Conservation (phyloP, 1,139 yeast species). For the Keqinozyma sinolaborantium region DNA sequence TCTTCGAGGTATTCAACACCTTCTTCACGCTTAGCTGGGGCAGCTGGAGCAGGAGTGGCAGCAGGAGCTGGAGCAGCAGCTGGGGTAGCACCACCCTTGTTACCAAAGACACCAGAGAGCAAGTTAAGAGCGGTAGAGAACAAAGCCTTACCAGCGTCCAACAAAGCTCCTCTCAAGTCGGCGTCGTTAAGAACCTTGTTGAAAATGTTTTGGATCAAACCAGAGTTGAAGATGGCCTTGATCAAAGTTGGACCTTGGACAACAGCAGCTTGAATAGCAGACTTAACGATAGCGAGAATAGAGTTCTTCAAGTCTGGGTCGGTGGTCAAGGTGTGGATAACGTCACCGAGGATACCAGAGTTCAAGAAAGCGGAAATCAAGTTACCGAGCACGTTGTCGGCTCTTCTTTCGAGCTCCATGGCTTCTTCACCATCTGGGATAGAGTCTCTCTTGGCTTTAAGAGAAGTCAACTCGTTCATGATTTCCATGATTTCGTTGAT, state of each 20-base stretch:
- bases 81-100: constrained; percentile 13
- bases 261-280: constrained; percentile 32
- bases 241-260: constrained; percentile 44
- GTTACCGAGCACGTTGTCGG: constrained; percentile 32
- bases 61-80: constrained; percentile 17
- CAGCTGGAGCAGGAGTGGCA: constrained; percentile 13
- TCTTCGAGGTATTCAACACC: constrained; percentile 14
- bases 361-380: constrained; percentile 35
- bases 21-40: constrained; percentile 12
- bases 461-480: constrained; percentile 29
- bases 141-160: constrained; percentile 32
- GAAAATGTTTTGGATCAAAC: constrained; percentile 35
- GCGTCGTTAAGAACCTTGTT: constrained; percentile 29
- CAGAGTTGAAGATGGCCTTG: constrained; percentile 43
- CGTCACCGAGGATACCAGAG: constrained; percentile 39
- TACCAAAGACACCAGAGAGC: constrained; percentile 16
- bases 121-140: constrained; percentile 32
- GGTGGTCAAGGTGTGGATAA: constrained; percentile 34
- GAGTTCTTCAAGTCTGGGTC: constrained; percentile 25
- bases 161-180: constrained; percentile 32
- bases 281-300: constrained; percentile 24
- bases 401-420: constrained; percentile 35
- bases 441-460: constrained; percentile 34
- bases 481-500: constrained; percentile 30
- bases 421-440: constrained; percentile 25